Conservation (phyloP, 2,329 filamentous ascomycete genomes). For the Aspergillus pseudoterreus region DNA sequence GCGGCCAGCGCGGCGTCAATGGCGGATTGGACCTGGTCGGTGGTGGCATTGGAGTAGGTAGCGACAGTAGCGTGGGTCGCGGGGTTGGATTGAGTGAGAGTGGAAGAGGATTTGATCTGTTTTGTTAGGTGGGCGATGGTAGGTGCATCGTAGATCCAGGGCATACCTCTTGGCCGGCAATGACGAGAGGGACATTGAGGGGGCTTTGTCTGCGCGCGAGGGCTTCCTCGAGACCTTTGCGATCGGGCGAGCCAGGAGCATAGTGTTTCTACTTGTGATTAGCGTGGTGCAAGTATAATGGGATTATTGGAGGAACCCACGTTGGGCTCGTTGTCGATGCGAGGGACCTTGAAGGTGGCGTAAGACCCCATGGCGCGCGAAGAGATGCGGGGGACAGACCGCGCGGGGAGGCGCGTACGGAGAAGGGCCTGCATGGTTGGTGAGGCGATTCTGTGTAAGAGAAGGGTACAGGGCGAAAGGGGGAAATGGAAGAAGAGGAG, state of each 20-base stretch:
- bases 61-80: slow-evolving; percentile 77
- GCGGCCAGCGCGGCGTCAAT: slow-evolving; percentile 84
- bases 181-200: slow-evolving; percentile 74
- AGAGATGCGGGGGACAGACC: slow-evolving; percentile 18
- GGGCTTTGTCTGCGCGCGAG: slow-evolving; percentile 66
- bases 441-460: too few species aligned
- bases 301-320: slow-evolving; percentile 54
- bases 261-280: slow-evolving; percentile 62
- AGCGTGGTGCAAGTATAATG: too few species aligned
- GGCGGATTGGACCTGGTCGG: slow-evolving; percentile 70
- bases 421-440: slow-evolving; percentile 26
- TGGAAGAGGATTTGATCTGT: slow-evolving; percentile 31
- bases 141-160: slow-evolving; percentile 17
- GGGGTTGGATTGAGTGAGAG: slow-evolving; percentile 70
- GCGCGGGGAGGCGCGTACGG: slow-evolving; percentile 23
- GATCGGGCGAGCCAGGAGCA: slow-evolving; percentile 73
- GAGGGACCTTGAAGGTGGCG: slow-evolving; percentile 82
- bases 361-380: slow-evolving; percentile 52
- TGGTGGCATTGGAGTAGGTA: slow-evolving; percentile 76
- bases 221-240: slow-evolving; percentile 70
- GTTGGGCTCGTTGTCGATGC: slow-evolving; percentile 91
- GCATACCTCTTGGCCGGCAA: slow-evolving; percentile 74
- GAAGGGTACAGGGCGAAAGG: neutral
- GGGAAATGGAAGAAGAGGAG: neutral
- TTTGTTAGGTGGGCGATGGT: neutral